Evolutionary conservation across 306 rosid species (phyloP).

Genomic region (Prunus mume): DNA sequence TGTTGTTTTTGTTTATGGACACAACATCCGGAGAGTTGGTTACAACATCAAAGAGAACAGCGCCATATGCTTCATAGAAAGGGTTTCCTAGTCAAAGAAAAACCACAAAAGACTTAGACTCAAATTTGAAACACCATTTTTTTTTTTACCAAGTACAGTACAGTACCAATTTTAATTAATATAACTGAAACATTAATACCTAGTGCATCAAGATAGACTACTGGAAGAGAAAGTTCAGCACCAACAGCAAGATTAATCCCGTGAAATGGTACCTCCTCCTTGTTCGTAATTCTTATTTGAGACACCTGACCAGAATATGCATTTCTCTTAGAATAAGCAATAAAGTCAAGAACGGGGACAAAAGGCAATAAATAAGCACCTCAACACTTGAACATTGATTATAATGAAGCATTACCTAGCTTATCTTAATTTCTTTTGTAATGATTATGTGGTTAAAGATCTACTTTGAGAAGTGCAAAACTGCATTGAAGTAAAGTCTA

Average conservation of each 20-base stretch:
- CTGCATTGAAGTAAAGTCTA: neutral
- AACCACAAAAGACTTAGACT: conserved; percentile 24
- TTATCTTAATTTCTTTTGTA: no score
- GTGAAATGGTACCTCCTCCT: conserved; percentile 45
- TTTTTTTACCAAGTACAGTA: no score
- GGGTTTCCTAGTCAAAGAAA: conserved; percentile 68
- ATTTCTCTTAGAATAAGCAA: conserved; percentile 1
- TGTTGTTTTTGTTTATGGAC: conserved; percentile 49
- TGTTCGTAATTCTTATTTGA: conserved; percentile 68
- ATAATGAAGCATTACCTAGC: no score
- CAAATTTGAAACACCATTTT: conserved; percentile 9
- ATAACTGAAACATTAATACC: conserved; percentile 43
- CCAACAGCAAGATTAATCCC: conserved; percentile 73
- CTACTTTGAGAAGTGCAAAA: neutral
- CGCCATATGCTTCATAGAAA: conserved; percentile 72
- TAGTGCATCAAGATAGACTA: conserved; percentile 58
- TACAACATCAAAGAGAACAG: conserved; percentile 47
- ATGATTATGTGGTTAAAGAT: no score
- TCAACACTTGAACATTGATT: neutral
- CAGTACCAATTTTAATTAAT: conserved; percentile 7
- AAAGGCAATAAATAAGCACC: neutral
- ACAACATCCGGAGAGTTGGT: conserved; percentile 77
- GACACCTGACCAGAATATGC: conserved; percentile 56
- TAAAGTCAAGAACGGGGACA: neutral
- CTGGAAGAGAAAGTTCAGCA: conserved; percentile 66